These are phyloP conservation scores for Physaria fendleri DNA, from an alignment of 345 rosid species.

Conservation along the genomic window DNA sequence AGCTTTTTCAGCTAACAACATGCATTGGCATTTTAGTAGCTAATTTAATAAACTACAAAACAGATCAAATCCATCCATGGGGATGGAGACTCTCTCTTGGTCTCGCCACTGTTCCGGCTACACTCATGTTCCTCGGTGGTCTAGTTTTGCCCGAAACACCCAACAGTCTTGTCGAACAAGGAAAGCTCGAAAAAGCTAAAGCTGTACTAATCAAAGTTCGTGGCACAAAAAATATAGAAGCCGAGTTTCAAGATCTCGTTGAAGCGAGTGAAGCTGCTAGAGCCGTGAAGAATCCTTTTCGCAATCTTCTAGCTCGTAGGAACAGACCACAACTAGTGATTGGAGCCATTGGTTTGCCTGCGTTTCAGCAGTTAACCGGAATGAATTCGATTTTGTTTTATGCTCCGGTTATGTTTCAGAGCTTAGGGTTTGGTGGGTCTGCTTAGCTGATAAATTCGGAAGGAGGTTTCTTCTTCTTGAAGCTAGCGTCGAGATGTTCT, in stretches of 20 bases:
- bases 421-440: conserved; percentile 64
- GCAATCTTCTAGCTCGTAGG: conserved; percentile 50
- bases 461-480: conserved; percentile 74
- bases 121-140: conserved; percentile 68
- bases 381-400: conserved; percentile 83
- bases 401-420: conserved; percentile 82
- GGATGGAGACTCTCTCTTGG: conserved; percentile 84
- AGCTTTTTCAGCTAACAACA: conserved; percentile 78
- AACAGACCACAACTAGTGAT: conserved; percentile 66
- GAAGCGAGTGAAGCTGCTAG: conserved; percentile 73
- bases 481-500: conserved; percentile 67
- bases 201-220: conserved; percentile 53
- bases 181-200: conserved; percentile 56
- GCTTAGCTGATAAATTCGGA: conserved; percentile 71
- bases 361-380: conserved; percentile 80
- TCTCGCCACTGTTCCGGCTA: conserved; percentile 56
- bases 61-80: conserved; percentile 77
- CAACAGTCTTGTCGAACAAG: conserved; percentile 77
- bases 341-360: conserved; percentile 72
- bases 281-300: conserved; percentile 62
- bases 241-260: conserved; percentile 63
- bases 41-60: conserved; percentile 57
- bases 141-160: conserved; percentile 69
- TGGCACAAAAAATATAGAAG: conserved; percentile 60
- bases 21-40: conserved; percentile 78